These are phyloP conservation scores for Hemileccinum rubropunctum DNA, from an alignment of 768 basidiomycete genomes.

Conservation along the genomic window DNA sequence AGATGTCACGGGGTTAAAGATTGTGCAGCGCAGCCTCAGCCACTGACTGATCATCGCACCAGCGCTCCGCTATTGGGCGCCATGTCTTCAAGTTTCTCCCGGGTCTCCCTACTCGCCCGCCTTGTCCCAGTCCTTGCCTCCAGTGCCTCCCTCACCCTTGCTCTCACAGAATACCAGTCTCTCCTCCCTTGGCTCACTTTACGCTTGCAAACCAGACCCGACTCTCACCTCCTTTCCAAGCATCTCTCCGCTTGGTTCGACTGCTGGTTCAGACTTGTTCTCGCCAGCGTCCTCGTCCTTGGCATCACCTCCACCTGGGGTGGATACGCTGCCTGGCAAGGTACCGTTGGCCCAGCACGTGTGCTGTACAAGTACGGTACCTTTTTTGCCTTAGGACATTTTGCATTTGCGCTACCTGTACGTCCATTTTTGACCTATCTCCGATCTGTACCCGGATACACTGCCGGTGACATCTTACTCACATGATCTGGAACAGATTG, in stretches of 20 bases:
- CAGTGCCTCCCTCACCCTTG: constrained; percentile 1
- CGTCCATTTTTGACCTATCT: background rate
- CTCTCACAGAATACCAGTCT: background rate
- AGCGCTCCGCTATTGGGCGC: no score
- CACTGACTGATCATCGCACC: no score
- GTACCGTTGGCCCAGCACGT: background rate
- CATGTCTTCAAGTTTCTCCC: no score
- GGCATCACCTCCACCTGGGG: background rate
- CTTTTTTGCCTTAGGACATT: constrained; percentile 6
- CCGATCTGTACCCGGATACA: background rate
- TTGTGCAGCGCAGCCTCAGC: no score
- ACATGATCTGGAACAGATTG: background rate
- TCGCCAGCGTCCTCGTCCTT: background rate
- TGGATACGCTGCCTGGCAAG: background rate
- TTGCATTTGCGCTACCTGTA: constrained; percentile 3
- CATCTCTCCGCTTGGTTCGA: background rate
- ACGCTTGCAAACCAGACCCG: background rate
- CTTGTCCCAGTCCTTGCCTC: constrained; percentile 4
- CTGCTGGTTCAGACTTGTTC: background rate
- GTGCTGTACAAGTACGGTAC: constrained; percentile 2
- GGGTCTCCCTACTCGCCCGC: background rate
- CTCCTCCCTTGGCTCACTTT: background rate
- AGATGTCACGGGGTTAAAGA: no score
- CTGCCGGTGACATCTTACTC: no score
- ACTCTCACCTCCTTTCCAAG: background rate